Conservation (phyloP, 345 rosid species). For the Clausena lansium region DNA sequence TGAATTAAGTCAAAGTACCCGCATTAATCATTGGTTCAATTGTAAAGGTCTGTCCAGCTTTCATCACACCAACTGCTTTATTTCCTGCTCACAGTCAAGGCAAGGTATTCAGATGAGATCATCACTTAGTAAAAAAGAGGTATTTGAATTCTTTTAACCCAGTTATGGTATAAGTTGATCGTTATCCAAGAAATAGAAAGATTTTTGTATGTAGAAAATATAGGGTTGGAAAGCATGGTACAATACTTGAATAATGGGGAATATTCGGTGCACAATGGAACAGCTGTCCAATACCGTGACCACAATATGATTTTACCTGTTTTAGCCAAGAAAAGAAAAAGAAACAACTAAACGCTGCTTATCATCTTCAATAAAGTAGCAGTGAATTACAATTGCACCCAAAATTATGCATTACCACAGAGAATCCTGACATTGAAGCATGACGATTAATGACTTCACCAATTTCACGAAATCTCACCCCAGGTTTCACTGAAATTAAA, state of each 20-base stretch:
- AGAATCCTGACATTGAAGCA: slow-evolving; percentile 84
- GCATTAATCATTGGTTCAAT: slow-evolving; percentile 99
- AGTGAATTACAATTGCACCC: neutral
- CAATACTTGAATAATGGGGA: slow-evolving; percentile 89
- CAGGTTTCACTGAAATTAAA: slow-evolving; percentile 75
- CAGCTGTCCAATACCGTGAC: slow-evolving; percentile 97
- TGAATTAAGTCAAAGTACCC: slow-evolving; percentile 34
- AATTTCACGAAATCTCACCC: slow-evolving; percentile 87
- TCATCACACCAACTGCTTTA: slow-evolving; percentile 97
- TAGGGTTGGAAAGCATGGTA: neutral
- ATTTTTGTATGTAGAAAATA: neutral
- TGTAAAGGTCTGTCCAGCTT: slow-evolving; percentile 92
- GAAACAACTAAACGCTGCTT: slow-evolving; percentile 3
- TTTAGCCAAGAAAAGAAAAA: slow-evolving; percentile 10
- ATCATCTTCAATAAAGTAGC: slow-evolving; percentile 3
- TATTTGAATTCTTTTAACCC: neutral
- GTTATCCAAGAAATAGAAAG: neutral
- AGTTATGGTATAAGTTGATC: neutral
- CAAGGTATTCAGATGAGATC: slow-evolving; percentile 12
- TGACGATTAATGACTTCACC: slow-evolving; percentile 94
- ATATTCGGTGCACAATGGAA: slow-evolving; percentile 98
- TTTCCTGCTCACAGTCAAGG: slow-evolving; percentile 67
- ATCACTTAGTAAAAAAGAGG: neutral
- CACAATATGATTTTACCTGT: slow-evolving; percentile 92
- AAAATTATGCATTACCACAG: slow-evolving; percentile 67